Percentiles rank a stretch among this genome's conserved stretches.
Conservation (phyloP, 495 filamentous ascomycete species). For the Lichina pygmaea region DNA sequence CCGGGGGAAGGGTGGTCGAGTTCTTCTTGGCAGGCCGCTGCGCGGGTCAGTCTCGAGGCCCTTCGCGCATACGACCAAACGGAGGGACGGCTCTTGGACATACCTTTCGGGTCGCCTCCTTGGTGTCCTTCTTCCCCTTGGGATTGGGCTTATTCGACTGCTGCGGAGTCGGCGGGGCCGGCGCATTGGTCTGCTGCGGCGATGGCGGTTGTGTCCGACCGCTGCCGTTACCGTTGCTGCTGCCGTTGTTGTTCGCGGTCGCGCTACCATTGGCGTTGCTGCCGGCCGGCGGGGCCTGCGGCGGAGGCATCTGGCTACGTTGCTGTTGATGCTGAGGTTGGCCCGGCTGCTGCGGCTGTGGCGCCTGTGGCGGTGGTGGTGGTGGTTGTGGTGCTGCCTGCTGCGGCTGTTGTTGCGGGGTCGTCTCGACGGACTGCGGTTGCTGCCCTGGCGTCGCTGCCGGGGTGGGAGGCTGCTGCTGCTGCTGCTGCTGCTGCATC, state of each 20-base stretch:
- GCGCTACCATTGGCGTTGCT: too few relatives aligned
- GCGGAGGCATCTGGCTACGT: constrained; percentile 53
- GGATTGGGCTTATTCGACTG: constrained; percentile 52
- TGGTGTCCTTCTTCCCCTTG: constrained; percentile 54
- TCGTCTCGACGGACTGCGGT: not conserved
- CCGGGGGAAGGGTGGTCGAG: constrained; percentile 20
- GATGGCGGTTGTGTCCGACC: constrained; percentile 47
- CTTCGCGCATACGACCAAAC: too few relatives aligned
- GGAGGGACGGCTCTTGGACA: constrained; percentile 5
- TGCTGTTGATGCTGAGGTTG: not conserved
- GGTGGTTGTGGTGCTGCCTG: constrained; percentile 19
- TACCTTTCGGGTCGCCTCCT: constrained; percentile 53
- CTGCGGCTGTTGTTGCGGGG: not conserved
- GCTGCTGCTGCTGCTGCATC: constrained; percentile 28
- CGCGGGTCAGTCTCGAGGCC: constrained; percentile 4
- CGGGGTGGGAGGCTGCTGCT: not conserved
- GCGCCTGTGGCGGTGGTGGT: constrained; percentile 12
- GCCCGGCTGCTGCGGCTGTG: constrained; percentile 35
- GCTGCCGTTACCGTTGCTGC: constrained; percentile 18
- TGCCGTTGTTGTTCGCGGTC: too few relatives aligned
- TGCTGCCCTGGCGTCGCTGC: constrained; percentile 18
- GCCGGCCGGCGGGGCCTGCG: constrained; percentile 45
- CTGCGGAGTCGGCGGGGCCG: constrained; percentile 65
- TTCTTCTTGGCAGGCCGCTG: constrained; percentile 45
- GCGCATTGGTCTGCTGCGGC: constrained; percentile 32